A percentile compares a stretch with the other conserved stretches of the same genome.
Evolutionary conservation across 257 asterid genomes (phyloP).

Genomic region (Plantago major): DNA sequence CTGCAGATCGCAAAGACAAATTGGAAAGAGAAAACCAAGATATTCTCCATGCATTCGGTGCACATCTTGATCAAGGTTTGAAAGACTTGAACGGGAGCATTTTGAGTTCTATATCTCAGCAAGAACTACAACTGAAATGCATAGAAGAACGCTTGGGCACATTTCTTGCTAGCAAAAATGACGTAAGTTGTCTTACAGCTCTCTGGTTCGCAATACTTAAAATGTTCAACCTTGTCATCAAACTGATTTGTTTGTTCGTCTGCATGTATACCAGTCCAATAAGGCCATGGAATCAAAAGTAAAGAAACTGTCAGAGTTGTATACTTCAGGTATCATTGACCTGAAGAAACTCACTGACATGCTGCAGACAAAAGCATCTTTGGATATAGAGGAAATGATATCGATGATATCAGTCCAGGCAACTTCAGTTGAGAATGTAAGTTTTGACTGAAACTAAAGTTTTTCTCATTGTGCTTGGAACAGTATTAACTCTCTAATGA

Average conservation of each 20-base stretch:
- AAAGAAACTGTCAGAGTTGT: constrained; percentile 48
- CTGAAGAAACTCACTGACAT: constrained; percentile 39
- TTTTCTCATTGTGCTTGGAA: neutral
- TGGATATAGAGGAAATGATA: constrained; percentile 51
- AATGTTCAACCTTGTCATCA: constrained; percentile 7
- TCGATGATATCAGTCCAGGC: constrained; percentile 46
- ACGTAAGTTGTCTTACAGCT: constrained; percentile 36
- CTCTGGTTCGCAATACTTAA: neutral
- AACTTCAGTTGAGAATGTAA: constrained; percentile 52
- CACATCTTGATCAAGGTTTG: constrained; percentile 53
- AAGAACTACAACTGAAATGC: constrained; percentile 57
- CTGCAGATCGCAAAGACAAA: constrained; percentile 66
- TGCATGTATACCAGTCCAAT: constrained; percentile 37
- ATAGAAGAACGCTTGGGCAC: constrained; percentile 41
- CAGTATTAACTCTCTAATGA: neutral
- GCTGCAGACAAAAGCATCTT: constrained; percentile 47
- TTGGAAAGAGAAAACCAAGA: constrained; percentile 61
- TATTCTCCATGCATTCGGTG: constrained; percentile 54
- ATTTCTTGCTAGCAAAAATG: constrained; percentile 56
- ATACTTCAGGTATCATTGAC: constrained; percentile 42
- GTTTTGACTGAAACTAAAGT: constrained; percentile 2
- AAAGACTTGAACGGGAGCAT: constrained; percentile 58
- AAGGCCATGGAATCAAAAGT: constrained; percentile 58
- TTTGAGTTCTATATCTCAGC: constrained; percentile 54
- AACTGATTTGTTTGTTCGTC: constrained; percentile 20